Base-by-base conservation (phyloP, 257 asterid genomes). In the Linderniella brevidens region DNA sequence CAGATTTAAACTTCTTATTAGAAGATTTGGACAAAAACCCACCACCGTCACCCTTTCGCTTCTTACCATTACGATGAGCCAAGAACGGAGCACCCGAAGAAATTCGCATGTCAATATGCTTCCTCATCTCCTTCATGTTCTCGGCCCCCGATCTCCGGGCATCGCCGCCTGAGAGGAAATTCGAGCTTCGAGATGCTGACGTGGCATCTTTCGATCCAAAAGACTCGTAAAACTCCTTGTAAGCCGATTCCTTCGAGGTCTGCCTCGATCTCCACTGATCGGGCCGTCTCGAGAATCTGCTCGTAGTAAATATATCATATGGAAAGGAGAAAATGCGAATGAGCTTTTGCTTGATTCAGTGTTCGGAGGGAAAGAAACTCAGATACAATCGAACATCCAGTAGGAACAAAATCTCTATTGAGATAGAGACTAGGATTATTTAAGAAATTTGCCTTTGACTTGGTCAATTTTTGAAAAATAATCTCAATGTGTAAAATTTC, bases 201-300 rank as follows among this genome's bases (percentile, higher is more conserved):
- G 64, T 71, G 41, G 59, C 56, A 19, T 63, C 82, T 60, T 66
- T 69, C 37, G 92, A 57, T 52, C 94, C 99, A 57, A 85, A 90
- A 46, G 64, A 64, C 54, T 68, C 86, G 50, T 65, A 77, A 63
- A 85, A 90, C 43, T 81, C 93, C 47, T 73, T 66, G 68, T 70
- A 75, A 41, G 72, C 66, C 45, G 88, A 77, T 62, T 79, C 71
- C 59, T 75, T 80, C 13, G 99, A 78, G 16, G 66, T 56, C 64
- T 73, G 93, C 62, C 78, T 77, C n/a, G 74, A 73, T 72, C 73
- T 81, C 99, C 94, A 90, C 56, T 73, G 77, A 17, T 90, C 96
- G 4, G 93, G 96, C 19, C 71, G 68, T 52, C 52, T 73, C 11
- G 76, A 79, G 51, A 68, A 81, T 52, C 99, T 85, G 65, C 32